Conservation (phyloP, 768 basidiomycete genomes). For the Lactarius quietus region DNA sequence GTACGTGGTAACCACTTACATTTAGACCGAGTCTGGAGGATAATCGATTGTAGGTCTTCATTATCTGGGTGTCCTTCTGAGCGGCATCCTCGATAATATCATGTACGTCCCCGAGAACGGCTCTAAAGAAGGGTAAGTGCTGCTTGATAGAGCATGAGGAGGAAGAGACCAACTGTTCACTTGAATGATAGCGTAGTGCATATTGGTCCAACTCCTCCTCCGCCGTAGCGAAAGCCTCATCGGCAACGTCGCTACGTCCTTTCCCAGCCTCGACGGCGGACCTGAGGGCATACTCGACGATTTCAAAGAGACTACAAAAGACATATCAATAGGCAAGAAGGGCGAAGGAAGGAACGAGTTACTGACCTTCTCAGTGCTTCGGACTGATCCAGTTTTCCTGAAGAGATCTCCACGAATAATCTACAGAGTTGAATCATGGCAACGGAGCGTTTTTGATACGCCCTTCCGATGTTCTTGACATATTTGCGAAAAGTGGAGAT, state of each 20-base stretch:
- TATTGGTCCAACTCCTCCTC: slow-evolving; percentile 21
- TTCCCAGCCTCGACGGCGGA: slow-evolving; percentile 19
- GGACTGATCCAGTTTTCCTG: slow-evolving; percentile 19
- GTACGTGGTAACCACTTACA: not conserved
- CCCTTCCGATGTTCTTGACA: slow-evolving; percentile 20
- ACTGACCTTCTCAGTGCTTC: slow-evolving; percentile 20
- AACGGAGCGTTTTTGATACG: slow-evolving; percentile 23
- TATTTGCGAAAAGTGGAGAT: slow-evolving; percentile 21
- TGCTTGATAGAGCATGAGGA: not conserved
- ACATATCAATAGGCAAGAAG: not conserved
- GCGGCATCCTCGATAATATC: slow-evolving; percentile 23
- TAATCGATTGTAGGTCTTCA: slow-evolving; percentile 21
- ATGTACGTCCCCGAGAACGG: slow-evolving; percentile 20
- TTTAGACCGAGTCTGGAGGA: slow-evolving; percentile 16
- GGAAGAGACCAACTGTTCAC: slow-evolving; percentile 14
- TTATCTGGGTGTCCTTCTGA: slow-evolving; percentile 19
- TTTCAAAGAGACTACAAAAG: slow-evolving; percentile 14
- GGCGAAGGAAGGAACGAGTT: not conserved
- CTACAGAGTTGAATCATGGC: slow-evolving; percentile 24
- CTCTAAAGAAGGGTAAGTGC: slow-evolving; percentile 1
- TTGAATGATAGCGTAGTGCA: slow-evolving; percentile 12
- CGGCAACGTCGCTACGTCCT: slow-evolving; percentile 13
- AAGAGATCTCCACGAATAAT: slow-evolving; percentile 21
- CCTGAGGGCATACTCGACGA: slow-evolving; percentile 19
- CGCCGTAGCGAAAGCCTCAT: slow-evolving; percentile 18